A percentile compares a stretch with the other conserved stretches of the same genome.
These are phyloP conservation scores for Tricholoma flavovirens DNA, from an alignment of 768 basidiomycete genomes.

Conservation along the genomic window DNA sequence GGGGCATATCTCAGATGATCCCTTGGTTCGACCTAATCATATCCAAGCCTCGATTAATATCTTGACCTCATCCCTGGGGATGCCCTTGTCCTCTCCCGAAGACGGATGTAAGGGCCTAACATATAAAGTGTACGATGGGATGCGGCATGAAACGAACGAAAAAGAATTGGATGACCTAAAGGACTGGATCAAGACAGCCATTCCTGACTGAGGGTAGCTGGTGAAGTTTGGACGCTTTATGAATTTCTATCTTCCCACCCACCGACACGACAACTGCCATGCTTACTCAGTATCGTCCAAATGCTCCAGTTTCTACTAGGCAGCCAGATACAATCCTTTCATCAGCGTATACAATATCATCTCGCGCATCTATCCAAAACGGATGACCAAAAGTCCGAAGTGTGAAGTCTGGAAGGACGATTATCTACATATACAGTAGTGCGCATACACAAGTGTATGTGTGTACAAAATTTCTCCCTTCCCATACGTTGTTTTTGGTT, in stretches of 20 bases:
- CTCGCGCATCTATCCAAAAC: too few relatives aligned
- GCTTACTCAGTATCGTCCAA: background rate
- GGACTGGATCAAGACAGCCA: slow-evolving; percentile 58
- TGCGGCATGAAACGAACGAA: slow-evolving; percentile 60
- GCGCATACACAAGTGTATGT: too few relatives aligned
- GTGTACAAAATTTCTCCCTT: too few relatives aligned
- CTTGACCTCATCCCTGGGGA: slow-evolving; percentile 48
- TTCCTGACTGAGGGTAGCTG: slow-evolving; percentile 26
- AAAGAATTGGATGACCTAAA: slow-evolving; percentile 68
- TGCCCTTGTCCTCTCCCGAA: slow-evolving; percentile 35
- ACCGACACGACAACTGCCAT: background rate
- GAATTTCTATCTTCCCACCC: background rate
- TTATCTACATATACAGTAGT: too few relatives aligned
- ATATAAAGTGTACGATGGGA: slow-evolving; percentile 61
- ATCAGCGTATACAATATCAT: too few relatives aligned
- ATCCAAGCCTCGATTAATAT: slow-evolving; percentile 51
- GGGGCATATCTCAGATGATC: slow-evolving; percentile 79
- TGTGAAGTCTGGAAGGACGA: too few relatives aligned
- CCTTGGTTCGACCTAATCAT: slow-evolving; percentile 56
- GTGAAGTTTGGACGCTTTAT: background rate
- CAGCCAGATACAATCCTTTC: slow-evolving; percentile 4
- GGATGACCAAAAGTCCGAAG: too few relatives aligned
- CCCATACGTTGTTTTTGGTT: too few relatives aligned
- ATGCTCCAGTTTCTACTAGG: slow-evolving; percentile 1
- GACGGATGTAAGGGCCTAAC: slow-evolving; percentile 50